Evolutionary conservation across 2,329 filamentous ascomycete genomes (phyloP).

Genomic region (Penicillium sp.): DNA sequence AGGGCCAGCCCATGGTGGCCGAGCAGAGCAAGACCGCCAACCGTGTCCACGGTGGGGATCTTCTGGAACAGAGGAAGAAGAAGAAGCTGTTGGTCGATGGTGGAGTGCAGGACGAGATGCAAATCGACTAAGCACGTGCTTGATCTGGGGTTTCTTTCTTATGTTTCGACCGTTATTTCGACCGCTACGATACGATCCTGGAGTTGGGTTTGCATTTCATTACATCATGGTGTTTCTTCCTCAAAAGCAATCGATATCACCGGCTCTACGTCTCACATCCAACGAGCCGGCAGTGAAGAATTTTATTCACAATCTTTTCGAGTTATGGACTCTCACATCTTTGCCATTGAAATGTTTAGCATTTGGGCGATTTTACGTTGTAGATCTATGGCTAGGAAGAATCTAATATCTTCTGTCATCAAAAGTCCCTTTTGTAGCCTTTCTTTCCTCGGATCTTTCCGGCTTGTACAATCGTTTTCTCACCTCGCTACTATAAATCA

Average conservation of each 20-base stretch:
- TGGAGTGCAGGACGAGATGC: slow-evolving; percentile 47
- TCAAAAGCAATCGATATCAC: slow-evolving; percentile 29
- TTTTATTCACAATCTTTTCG: background rate
- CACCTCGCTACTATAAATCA: too few relatives aligned
- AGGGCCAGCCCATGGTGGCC: slow-evolving; percentile 38
- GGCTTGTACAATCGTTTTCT: background rate
- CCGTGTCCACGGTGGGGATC: slow-evolving; percentile 43
- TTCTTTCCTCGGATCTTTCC: background rate
- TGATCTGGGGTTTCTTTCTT: slow-evolving; percentile 10
- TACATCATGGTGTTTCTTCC: slow-evolving; percentile 22
- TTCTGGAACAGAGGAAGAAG: slow-evolving; percentile 44
- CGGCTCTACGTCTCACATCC: slow-evolving; percentile 13
- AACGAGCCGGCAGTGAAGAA: slow-evolving; percentile 3
- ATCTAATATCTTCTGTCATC: background rate
- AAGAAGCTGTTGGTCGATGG: slow-evolving; percentile 45
- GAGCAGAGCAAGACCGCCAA: slow-evolving; percentile 36
- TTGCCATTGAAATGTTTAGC: background rate
- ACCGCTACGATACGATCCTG: slow-evolving; percentile 28
- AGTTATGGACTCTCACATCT: background rate
- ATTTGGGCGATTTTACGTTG: background rate
- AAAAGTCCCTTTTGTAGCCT: background rate
- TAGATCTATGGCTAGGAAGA: background rate
- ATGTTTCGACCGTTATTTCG: slow-evolving; percentile 18
- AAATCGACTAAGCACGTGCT: slow-evolving; percentile 41
- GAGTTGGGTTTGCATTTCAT: slow-evolving; percentile 29